Base-by-base conservation (phyloP, 1,284 basidiomycete species). In the Fomitopsis betulina region DNA sequence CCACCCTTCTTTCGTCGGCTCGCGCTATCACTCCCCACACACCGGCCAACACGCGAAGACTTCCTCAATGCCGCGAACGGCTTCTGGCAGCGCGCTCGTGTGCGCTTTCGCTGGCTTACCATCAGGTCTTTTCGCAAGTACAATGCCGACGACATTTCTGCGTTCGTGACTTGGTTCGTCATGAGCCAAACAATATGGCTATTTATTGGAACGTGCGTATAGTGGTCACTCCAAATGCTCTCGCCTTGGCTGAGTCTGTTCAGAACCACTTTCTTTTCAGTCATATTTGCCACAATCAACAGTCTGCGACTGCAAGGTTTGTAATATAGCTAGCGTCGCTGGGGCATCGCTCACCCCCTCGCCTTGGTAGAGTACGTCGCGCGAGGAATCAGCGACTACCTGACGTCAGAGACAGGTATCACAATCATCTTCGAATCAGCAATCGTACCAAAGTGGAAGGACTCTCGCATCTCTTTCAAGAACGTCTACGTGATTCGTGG, bases 101-200 rank as follows among this genome's bases (percentile, higher is more conserved):
- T 99, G 63, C 85, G 94, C n/a, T 94, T 98, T 76, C 95, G 95
- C 71, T 99, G 97, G 97, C 91, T 96, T 65, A 96, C 94, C 10
- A 97, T 99, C 66, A 85, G 93, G 63, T 94, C 94, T 0, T 99
- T 98, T 76, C 84, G 96, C 35, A 89, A 87, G 65, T 99, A 97
- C 76, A 96, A 98, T 65, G 90, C 93, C 53, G 97, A 99, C 71
- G 97, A 99, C 72, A 91, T 97, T 59, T 96, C 94, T 55, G 96
- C 96, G 1, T 98, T 99, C 74, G 77, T 97, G 49, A 96, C 93
- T 51, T 94, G 95, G 86, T 92, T 97, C 66, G 75, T 98, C 49
- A 89, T 98, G 74, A 96, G 95, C 61, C 94, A 98, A 68, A 94
- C 92, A 3, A 74, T 94, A 19, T 97, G 95, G 91, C 89, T 98